A percentile compares a stretch with the other conserved stretches of the same genome.
These are phyloP conservation scores for Salisapilia sapeloensis DNA, from an alignment of 352 stramenopile species.

Conservation along the genomic window DNA sequence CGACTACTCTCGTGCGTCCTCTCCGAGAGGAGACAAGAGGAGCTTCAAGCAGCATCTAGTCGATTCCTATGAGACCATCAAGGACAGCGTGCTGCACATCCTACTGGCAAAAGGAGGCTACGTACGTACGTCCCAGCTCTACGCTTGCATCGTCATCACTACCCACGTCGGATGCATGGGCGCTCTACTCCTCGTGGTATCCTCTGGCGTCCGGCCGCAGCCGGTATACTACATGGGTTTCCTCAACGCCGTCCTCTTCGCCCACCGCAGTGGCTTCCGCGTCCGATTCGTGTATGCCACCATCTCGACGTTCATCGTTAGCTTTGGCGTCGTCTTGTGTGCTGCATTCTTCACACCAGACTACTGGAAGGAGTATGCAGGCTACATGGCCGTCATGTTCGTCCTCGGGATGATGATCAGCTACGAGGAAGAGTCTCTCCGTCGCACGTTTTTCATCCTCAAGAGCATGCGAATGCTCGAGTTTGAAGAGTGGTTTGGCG, in stretches of 20 bases:
- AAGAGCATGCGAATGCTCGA: constrained; percentile 66
- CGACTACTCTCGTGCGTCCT: too few species aligned
- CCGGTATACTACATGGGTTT: constrained; percentile 75
- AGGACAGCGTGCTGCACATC: constrained; percentile 29
- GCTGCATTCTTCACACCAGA: constrained; percentile 24
- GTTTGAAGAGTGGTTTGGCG: constrained; percentile 67
- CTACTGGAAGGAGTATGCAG: constrained; percentile 54
- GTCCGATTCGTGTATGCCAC: constrained; percentile 69
- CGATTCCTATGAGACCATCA: constrained; percentile 21
- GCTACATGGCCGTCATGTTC: constrained; percentile 48
- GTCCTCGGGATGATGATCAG: constrained; percentile 76
- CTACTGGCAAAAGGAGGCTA: constrained; percentile 63
- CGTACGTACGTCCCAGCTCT: constrained; percentile 65
- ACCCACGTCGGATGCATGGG: constrained; percentile 58
- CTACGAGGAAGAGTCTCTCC: constrained; percentile 63
- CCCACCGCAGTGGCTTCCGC: constrained; percentile 57
- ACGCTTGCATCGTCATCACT: constrained; percentile 48
- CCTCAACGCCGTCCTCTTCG: constrained; percentile 62
- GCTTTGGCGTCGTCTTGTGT: constrained; percentile 39
- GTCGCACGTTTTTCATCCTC: constrained; percentile 65
- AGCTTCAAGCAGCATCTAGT: constrained; percentile 21
- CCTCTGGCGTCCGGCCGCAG: constrained; percentile 34
- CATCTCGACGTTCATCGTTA: constrained; percentile 48
- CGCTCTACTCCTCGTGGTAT: constrained; percentile 44
- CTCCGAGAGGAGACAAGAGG: not conserved